Evolutionary conservation across 805 yeast genomes (phyloP).

Genomic region (Suhomyces xylopsoci): DNA sequence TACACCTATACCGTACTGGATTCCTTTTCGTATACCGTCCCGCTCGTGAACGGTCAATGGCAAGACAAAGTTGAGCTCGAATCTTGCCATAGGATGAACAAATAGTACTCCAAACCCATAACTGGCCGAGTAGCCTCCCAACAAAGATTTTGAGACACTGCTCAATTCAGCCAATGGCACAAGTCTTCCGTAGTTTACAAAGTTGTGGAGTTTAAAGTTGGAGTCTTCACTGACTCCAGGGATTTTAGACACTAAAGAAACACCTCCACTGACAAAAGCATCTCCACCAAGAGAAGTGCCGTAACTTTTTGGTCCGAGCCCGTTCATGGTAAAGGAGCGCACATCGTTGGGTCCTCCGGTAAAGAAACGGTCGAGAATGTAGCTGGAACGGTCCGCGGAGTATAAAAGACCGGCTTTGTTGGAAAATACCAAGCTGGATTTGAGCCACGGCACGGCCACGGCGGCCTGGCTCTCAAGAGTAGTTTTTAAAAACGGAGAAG

Average conservation of each 20-base stretch:
- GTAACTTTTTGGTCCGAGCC: constrained; percentile 53
- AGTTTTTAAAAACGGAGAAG: constrained; percentile 39
- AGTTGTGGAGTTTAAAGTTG: constrained; percentile 47
- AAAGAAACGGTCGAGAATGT: constrained; percentile 51
- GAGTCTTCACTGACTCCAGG: constrained; percentile 43
- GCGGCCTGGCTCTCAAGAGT: constrained; percentile 40
- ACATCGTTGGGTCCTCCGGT: constrained; percentile 62
- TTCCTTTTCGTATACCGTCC: constrained; percentile 49
- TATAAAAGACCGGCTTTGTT: constrained; percentile 33
- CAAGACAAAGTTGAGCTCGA: constrained; percentile 54
- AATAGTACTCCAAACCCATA: constrained; percentile 50
- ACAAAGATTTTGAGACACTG: constrained; percentile 4
- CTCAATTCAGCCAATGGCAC: constrained; percentile 10
- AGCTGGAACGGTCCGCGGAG: constrained; percentile 17
- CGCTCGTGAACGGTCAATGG: constrained; percentile 45
- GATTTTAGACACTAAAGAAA: constrained; percentile 41
- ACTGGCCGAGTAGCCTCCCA: constrained; percentile 31
- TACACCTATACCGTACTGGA: constrained; percentile 60
- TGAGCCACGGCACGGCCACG: constrained; percentile 13
- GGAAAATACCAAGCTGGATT: constrained; percentile 24
- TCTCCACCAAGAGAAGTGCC: constrained; percentile 54
- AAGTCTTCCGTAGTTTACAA: constrained; percentile 48
- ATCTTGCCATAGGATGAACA: constrained; percentile 56
- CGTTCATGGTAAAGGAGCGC: constrained; percentile 49
- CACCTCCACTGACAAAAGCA: constrained; percentile 44